Base-by-base conservation (phyloP, 2,329 filamentous ascomycete species). In the Aspergillus sp. region DNA sequence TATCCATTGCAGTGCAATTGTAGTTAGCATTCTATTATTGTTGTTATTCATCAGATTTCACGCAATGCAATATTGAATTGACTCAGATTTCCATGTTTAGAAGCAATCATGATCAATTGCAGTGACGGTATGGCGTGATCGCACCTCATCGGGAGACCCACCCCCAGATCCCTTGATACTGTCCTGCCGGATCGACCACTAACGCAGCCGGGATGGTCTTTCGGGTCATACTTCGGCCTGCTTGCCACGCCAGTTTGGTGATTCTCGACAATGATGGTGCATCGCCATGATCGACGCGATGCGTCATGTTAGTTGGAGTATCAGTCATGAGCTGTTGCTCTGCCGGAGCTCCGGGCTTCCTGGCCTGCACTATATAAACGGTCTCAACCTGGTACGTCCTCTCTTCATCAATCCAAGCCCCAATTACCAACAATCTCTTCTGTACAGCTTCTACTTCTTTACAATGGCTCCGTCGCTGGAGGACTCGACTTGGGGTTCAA, bases 401-500 rank as follows among this genome's bases (percentile, higher is more conserved):
- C 40, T 19, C 17, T 9, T 5, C n/a, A 21, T 42, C 40, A 42
- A 38, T 38, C 16, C 34, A 38, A 38, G 34, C 34, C n/a, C 34
- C 11, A 10, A n/a, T 38, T 38, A 3, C 7, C 34, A 38, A n/a
- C 16, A 6, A n/a, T n/a, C 34, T 17, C 34, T 7, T n/a, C 34
- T 38, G 14, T 38, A 9, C 25, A 10, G 25, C 11, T 16, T 17
- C 34, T 38, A n/a, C 6, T 2, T 17, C 14, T 38, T 17, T 13
- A 38, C 3, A 5, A 71, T 71, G 68, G 68, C 67, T 11, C 68
- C 68, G 23, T 70, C 63, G 29, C 52, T 71, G 16, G 61, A 64
- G 58, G 66, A 66, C 16, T 62, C 62, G 14, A 46, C 64, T 25
- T 44, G 55, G 3, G 36, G 56, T 20, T 50, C 59, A 16, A 20